Percentiles rank a stretch among this genome's conserved stretches.
Evolutionary conservation across 2,329 filamentous ascomycete genomes (phyloP).

Genomic region (Monosporascus sp.): DNA sequence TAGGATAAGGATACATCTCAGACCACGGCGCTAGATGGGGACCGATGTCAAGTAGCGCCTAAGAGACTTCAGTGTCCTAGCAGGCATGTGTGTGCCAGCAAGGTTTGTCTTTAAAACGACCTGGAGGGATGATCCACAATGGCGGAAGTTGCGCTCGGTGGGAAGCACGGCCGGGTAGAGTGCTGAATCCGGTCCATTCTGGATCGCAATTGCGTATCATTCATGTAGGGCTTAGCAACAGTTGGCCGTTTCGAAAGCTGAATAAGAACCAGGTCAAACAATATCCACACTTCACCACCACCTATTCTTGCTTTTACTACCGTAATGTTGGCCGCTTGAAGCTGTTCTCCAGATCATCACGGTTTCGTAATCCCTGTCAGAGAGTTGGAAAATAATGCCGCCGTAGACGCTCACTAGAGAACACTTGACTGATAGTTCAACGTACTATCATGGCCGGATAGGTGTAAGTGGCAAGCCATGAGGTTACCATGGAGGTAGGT

Average conservation of each 20-base stretch:
- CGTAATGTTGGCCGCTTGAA: conserved; percentile 13
- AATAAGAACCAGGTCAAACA: neutral
- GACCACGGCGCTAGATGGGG: neutral
- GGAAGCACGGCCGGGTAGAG: neutral
- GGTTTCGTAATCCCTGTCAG: conserved; percentile 23
- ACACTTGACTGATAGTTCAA: neutral
- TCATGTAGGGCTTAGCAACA: neutral
- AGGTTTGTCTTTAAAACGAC: conserved; percentile 36
- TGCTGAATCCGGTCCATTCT: neutral
- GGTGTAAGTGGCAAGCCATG: neutral
- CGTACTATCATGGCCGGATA: neutral
- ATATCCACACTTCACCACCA: conserved; percentile 3
- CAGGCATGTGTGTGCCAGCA: conserved; percentile 33
- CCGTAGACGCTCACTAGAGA: conserved; percentile 4
- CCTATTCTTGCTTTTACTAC: conserved; percentile 12
- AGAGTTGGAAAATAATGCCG: conserved; percentile 17
- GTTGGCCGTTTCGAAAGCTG: neutral
- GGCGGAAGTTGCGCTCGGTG: conserved; percentile 1
- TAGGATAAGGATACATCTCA: conserved; percentile 1
- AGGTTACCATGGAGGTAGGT: neutral
- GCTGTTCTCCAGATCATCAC: conserved; percentile 15
- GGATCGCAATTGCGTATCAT: neutral
- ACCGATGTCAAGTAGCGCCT: neutral
- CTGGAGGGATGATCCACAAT: conserved; percentile 1
- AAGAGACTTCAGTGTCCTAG: conserved; percentile 29